phyloP scores from a whole-genome alignment of 1,284 basidiomycete species.

The Apiotrichum gracile region DNA sequence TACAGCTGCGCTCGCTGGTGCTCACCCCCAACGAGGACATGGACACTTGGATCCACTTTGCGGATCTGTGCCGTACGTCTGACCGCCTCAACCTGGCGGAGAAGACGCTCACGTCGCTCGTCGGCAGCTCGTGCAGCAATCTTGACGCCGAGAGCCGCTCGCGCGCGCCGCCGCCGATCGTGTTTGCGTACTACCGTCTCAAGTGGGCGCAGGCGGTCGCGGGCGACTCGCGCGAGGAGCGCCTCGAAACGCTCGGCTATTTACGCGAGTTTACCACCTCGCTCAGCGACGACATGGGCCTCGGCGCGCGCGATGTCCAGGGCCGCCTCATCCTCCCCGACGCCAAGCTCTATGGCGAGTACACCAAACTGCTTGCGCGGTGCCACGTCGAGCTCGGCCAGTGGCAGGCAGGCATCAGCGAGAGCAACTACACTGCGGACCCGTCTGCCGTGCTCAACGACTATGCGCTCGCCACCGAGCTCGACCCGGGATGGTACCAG shows the following conservation, averaged over 20 bases:
- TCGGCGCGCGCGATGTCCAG: slow-evolving; percentile 53
- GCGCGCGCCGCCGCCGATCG: slow-evolving; percentile 88
- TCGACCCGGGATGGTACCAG: slow-evolving; percentile 94
- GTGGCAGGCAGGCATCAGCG: slow-evolving; percentile 78
- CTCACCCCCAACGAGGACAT: slow-evolving; percentile 91
- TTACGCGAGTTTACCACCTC: slow-evolving; percentile 77
- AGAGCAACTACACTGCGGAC: slow-evolving; percentile 56
- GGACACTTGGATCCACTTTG: slow-evolving; percentile 95
- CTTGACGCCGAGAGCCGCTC: slow-evolving; percentile 50
- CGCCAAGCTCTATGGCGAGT: slow-evolving; percentile 61
- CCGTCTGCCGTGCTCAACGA: slow-evolving; percentile 75
- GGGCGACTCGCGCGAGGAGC: slow-evolving; percentile 21
- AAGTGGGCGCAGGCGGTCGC: slow-evolving; percentile 79
- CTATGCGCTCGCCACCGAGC: slow-evolving; percentile 83
- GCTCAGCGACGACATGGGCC: slow-evolving; percentile 67
- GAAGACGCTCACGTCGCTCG: slow-evolving; percentile 90
- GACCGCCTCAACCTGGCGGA: slow-evolving; percentile 85
- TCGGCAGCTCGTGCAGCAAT: slow-evolving; percentile 55
- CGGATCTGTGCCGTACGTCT: slow-evolving; percentile 78
- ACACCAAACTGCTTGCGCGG: slow-evolving; percentile 83
- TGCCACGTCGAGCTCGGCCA: slow-evolving; percentile 96
- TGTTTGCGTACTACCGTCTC: slow-evolving; percentile 94
- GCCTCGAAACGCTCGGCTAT: slow-evolving; percentile 68
- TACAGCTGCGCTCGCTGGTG: slow-evolving; percentile 93
- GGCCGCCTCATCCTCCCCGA: slow-evolving; percentile 50